Conservation (phyloP, 371 early-diverging fungal genomes). For the Rhizomucor pusillus region DNA sequence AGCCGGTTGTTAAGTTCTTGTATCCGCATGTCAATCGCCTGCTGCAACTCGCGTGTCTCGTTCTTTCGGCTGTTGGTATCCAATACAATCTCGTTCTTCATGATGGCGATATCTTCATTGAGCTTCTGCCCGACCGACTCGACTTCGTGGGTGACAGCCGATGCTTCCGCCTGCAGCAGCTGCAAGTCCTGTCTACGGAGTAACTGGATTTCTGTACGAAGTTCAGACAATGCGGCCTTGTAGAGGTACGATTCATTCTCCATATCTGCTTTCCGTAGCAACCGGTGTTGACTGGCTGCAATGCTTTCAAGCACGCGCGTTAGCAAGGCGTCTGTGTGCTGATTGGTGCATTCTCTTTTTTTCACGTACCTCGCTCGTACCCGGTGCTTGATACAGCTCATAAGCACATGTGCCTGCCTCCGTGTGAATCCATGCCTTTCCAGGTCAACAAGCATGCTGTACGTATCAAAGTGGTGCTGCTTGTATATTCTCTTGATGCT, state of each 20-base stretch:
- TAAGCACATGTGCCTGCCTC: constrained; percentile 67
- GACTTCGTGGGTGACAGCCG: constrained; percentile 70
- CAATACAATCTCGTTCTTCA: constrained; percentile 83
- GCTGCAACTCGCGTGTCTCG: constrained; percentile 75
- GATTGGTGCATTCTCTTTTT: not conserved
- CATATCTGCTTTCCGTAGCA: constrained; percentile 43
- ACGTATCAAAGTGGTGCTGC: constrained; percentile 65
- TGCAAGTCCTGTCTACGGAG: constrained; percentile 83
- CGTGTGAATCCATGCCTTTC: constrained; percentile 62
- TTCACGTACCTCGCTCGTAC: constrained; percentile 48
- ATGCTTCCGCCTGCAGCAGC: constrained; percentile 67
- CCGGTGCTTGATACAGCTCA: constrained; percentile 66
- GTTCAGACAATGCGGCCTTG: constrained; percentile 74
- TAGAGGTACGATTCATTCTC: constrained; percentile 62
- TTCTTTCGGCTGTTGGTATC: constrained; percentile 87
- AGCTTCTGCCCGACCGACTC: constrained; percentile 71
- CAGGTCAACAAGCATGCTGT: constrained; percentile 59
- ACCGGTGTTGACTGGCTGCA: constrained; percentile 10
- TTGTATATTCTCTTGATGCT: not conserved
- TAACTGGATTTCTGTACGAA: constrained; percentile 82
- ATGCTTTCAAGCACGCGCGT: not conserved
- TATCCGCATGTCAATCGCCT: constrained; percentile 73
- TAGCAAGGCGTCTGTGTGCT: too few species aligned
- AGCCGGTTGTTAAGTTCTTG: constrained; percentile 85
- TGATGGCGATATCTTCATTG: constrained; percentile 67